phyloP scores from a whole-genome alignment of 306 rosid genomes.

The Cyclanthera cordifolia region DNA sequence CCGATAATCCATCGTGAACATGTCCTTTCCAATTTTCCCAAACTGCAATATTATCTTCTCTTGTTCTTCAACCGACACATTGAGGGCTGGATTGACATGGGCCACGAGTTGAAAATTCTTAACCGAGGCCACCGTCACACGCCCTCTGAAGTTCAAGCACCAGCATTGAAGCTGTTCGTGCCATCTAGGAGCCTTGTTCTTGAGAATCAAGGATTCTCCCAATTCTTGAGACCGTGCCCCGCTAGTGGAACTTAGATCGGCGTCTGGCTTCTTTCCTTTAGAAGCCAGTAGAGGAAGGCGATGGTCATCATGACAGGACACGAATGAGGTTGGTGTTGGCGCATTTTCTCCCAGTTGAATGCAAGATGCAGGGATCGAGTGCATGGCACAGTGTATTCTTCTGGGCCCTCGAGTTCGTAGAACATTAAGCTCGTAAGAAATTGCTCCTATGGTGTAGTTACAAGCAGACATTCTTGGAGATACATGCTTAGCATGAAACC shows the following conservation, averaged over 20 bases:
- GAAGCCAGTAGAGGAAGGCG: conserved; percentile 22
- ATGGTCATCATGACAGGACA: conserved; percentile 26
- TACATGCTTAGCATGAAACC: conserved; percentile 54
- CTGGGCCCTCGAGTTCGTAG: conserved; percentile 63
- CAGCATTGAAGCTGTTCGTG: conserved; percentile 87
- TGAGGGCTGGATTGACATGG: conserved; percentile 51
- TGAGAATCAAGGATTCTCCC: conserved; percentile 42
- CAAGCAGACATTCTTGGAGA: conserved; percentile 68
- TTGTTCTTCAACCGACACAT: conserved; percentile 48
- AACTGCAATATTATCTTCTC: conserved; percentile 76
- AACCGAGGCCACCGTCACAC: conserved; percentile 84
- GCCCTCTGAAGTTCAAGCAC: conserved; percentile 83
- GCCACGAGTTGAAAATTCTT: conserved; percentile 85
- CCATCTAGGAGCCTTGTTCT: conserved; percentile 84
- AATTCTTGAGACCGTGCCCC: conserved; percentile 21
- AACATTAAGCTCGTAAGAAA: conserved; percentile 55
- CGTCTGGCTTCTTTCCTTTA: conserved; percentile 34
- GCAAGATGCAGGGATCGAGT: conserved; percentile 52
- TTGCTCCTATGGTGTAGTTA: conserved; percentile 39
- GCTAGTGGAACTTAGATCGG: conserved; percentile 25
- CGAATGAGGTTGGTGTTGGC: conserved; percentile 47
- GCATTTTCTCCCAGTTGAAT: conserved; percentile 59
- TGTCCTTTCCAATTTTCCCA: conserved; percentile 79
- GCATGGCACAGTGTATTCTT: conserved; percentile 57
- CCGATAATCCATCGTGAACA: conserved; percentile 82